Evolutionary conservation across 805 yeast species (phyloP).

Genomic region (Kazachstania taianensis): DNA sequence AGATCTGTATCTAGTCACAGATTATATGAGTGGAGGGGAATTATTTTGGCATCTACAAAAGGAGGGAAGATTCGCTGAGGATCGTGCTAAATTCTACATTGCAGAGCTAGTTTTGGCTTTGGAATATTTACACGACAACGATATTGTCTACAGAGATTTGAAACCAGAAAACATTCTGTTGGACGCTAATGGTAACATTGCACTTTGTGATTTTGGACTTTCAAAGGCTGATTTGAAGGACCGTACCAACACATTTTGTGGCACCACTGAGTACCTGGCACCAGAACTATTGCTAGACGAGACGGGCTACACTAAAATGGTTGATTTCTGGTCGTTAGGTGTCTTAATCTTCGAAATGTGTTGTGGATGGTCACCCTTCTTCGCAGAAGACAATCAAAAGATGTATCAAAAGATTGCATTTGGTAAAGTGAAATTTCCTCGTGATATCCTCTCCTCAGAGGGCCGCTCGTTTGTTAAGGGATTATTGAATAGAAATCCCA

Average conservation of each 20-base stretch:
- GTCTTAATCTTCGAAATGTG: constrained; percentile 97
- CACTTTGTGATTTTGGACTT: constrained; percentile 93
- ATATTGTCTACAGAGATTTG: constrained; percentile 90
- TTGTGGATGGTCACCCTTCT: constrained; percentile 99
- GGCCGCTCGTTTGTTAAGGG: constrained; percentile 96
- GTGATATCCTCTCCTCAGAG: constrained; percentile 84
- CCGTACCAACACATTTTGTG: constrained; percentile 95
- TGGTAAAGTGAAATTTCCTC: constrained; percentile 95
- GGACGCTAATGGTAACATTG: constrained; percentile 96
- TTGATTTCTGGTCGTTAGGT: constrained; percentile 97
- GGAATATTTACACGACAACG: constrained; percentile 91
- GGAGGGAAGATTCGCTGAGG: constrained; percentile 89
- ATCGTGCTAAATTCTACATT: constrained; percentile 90
- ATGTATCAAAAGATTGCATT: constrained; percentile 98
- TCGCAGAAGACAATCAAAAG: constrained; percentile 95
- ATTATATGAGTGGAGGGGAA: constrained; percentile 98
- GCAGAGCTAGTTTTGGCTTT: constrained; percentile 90
- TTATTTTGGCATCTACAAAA: constrained; percentile 93
- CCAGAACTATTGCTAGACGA: constrained; percentile 95
- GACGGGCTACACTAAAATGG: constrained; percentile 96
- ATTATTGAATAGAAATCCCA: constrained; percentile 87
- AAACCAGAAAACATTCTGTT: constrained; percentile 93
- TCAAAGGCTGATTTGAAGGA: constrained; percentile 86
- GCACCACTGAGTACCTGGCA: constrained; percentile 95
- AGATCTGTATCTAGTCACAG: constrained; percentile 88